Evolutionary conservation across 164 flowering plant species (phyloP).

Genomic region (Vitis cinerea): DNA sequence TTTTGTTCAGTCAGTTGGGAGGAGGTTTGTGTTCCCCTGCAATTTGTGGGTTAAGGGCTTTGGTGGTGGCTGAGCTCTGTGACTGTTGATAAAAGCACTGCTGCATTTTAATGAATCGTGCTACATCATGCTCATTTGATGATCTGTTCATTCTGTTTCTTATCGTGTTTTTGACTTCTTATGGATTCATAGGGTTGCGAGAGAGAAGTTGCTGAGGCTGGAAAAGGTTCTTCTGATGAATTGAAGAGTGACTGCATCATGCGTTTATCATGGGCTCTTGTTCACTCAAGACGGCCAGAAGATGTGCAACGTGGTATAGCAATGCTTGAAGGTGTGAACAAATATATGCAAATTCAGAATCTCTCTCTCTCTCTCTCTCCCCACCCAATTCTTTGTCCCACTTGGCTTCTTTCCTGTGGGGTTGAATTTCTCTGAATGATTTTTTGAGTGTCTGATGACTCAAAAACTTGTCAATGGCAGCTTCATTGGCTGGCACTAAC

Average conservation of each 20-base stretch:
- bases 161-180: not conserved
- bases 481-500: slow-evolving; percentile 45
- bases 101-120: not conserved
- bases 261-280: slow-evolving; percentile 41
- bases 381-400: not conserved
- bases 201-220: slow-evolving; percentile 28
- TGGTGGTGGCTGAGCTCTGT: no score
- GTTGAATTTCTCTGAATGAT: not conserved
- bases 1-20: no score
- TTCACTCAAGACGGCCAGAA: slow-evolving; percentile 27
- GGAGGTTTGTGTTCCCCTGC: no score
- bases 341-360: not conserved
- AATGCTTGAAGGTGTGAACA: slow-evolving; percentile 30
- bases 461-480: slow-evolving; percentile 35
- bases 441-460: no score
- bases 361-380: not conserved
- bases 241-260: slow-evolving; percentile 23
- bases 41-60: no score
- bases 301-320: slow-evolving; percentile 40
- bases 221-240: slow-evolving; percentile 24
- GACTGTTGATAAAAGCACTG: no score
- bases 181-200: slow-evolving; percentile 23
- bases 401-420: not conserved
- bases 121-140: not conserved
- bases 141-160: not conserved